Evolutionary conservation across 2,329 filamentous ascomycete species (phyloP).

Genomic region (Leptographium procerum): DNA sequence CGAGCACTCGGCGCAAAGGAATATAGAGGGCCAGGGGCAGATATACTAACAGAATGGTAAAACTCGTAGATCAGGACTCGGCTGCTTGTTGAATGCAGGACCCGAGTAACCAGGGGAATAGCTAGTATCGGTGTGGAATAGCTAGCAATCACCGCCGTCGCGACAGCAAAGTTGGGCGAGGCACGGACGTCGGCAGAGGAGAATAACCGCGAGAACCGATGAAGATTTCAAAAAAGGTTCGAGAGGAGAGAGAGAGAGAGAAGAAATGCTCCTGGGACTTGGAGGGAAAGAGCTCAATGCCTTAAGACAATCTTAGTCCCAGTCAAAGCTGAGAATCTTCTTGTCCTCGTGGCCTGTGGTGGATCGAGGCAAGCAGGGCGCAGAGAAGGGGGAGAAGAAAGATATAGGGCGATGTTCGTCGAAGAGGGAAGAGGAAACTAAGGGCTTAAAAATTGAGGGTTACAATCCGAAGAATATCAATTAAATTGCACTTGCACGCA

Average conservation of each 20-base stretch:
- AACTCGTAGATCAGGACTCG: too few relatives aligned
- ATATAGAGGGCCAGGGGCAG: too few relatives aligned
- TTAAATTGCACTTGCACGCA: constrained; percentile 1
- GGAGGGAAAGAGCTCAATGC: not conserved
- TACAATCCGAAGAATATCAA: not conserved
- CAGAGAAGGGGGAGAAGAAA: not conserved
- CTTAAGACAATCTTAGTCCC: not conserved
- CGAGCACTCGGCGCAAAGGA: too few relatives aligned
- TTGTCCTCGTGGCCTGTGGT: not conserved
- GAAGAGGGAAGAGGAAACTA: not conserved
- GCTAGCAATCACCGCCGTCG: not conserved
- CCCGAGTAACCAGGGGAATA: not conserved
- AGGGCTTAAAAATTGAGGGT: constrained; percentile 2
- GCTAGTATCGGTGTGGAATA: not conserved
- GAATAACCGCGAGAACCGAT: not conserved
- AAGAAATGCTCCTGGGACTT: not conserved
- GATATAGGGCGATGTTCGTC: not conserved
- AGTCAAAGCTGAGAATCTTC: not conserved
- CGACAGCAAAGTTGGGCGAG: not conserved
- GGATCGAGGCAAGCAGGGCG: not conserved
- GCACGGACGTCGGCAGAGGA: not conserved
- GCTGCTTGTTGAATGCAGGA: not conserved
- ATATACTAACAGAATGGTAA: too few relatives aligned
- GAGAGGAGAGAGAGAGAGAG: not conserved
- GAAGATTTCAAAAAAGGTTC: not conserved